Conservation (phyloP, 2,329 filamentous ascomycete species). For the Beauveria australis region DNA sequence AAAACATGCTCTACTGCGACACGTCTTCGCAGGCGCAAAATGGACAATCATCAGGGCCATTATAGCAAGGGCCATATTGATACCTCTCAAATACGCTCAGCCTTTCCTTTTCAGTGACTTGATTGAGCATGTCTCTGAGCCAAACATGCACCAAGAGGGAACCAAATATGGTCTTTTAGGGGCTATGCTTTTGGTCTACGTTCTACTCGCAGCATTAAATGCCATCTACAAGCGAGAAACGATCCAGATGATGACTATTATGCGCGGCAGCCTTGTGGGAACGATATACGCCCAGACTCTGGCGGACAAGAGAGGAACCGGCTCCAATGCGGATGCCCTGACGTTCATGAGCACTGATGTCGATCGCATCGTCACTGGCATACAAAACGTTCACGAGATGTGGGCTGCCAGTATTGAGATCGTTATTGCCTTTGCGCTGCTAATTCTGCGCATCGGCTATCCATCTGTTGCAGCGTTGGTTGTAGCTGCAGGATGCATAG, state of each 20-base stretch:
- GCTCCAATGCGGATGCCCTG: not conserved
- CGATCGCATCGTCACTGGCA: not conserved
- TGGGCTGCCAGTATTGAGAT: not conserved
- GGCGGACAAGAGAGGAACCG: not conserved
- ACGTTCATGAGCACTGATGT: slow-evolving; percentile 5
- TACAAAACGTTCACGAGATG: slow-evolving; percentile 1
- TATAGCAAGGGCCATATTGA: not conserved
- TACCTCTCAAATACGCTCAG: slow-evolving; percentile 3
- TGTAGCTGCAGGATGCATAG: not conserved
- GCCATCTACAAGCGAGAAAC: slow-evolving; percentile 1
- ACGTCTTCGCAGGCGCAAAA: not conserved
- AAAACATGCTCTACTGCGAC: not conserved
- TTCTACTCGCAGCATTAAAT: not conserved
- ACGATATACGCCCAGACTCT: not conserved
- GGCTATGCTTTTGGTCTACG: not conserved
- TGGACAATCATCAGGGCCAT: slow-evolving; percentile 1
- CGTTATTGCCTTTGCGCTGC: not conserved
- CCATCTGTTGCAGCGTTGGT: slow-evolving; percentile 2
- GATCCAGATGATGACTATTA: slow-evolving; percentile 1
- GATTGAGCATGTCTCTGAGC: slow-evolving; percentile 2
- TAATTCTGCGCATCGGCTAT: not conserved
- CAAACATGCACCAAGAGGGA: not conserved
- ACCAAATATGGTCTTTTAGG: not conserved
- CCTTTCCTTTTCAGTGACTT: slow-evolving; percentile 4
- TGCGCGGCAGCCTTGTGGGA: not conserved